Percentiles rank a stretch among this genome's conserved stretches.
phyloP scores from a whole-genome alignment of 148 eudicot genomes.

The Arctostaphylos glauca region DNA sequence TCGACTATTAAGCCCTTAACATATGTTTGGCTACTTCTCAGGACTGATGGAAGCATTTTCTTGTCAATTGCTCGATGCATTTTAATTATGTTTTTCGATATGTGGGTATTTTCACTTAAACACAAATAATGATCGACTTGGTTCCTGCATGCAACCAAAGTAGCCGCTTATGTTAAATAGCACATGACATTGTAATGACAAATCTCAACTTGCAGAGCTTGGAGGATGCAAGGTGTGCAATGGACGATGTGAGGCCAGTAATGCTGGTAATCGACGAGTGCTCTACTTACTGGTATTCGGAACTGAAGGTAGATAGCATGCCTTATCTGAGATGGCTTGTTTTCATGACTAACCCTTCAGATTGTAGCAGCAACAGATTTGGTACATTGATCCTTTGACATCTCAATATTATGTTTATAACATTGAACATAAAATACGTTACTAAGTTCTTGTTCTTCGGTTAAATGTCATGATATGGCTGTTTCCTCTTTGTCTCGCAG shows the following conservation, averaged over 20 bases:
- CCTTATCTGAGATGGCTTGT: conserved; percentile 57
- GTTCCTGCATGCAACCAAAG: not conserved
- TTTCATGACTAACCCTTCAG: conserved; percentile 37
- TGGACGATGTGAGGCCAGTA: conserved; percentile 60
- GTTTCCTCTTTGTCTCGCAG: conserved; percentile 24
- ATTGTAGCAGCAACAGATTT: conserved; percentile 17
- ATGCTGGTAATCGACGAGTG: conserved; percentile 61
- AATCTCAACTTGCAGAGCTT: conserved; percentile 45
- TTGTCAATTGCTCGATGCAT: too few species aligned
- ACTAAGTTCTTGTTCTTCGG: not conserved
- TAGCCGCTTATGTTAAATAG: not conserved
- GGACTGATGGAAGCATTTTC: not conserved
- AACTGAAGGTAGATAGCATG: conserved; percentile 30
- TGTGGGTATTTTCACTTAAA: not conserved
- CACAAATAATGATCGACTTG: not conserved
- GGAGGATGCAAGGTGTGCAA: conserved; percentile 67
- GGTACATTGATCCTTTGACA: conserved; percentile 30
- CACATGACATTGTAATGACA: not conserved
- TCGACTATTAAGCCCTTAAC: too few species aligned
- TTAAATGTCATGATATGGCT: not conserved
- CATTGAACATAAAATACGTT: not conserved
- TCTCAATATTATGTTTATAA: not conserved
- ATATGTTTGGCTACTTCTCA: conserved; percentile 1
- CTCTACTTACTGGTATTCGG: conserved; percentile 51
- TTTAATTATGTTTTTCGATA: not conserved